phyloP scores from a whole-genome alignment of 2,329 filamentous ascomycete species.

The Sporothrix brunneoviolacea region DNA sequence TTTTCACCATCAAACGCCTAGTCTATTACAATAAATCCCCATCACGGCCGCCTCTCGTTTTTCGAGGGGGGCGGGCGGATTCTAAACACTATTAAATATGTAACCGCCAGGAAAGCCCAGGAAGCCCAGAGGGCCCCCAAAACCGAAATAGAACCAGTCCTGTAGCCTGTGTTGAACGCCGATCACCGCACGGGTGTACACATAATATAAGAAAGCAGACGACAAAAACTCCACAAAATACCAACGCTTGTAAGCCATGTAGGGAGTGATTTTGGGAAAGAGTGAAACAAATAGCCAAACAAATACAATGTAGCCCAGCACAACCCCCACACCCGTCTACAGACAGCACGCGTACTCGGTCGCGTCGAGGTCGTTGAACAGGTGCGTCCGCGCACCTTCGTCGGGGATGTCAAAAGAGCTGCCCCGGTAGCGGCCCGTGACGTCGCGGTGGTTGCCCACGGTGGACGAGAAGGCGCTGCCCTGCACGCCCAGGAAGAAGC shows the following conservation, averaged over 20 bases:
- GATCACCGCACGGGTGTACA: too few species aligned
- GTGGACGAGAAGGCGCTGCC: constrained; percentile 29
- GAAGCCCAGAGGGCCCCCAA: too few species aligned
- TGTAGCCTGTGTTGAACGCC: too few species aligned
- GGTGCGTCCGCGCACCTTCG: constrained; percentile 27
- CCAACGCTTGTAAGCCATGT: too few species aligned
- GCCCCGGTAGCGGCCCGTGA: constrained; percentile 29
- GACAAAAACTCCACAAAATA: not conserved
- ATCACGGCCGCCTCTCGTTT: too few species aligned
- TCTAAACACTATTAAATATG: too few species aligned
- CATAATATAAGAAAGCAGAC: not conserved
- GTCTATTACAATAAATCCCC: too few species aligned
- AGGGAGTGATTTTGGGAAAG: not conserved
- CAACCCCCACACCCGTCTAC: constrained; percentile 14
- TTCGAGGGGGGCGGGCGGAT: too few species aligned
- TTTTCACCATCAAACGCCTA: too few species aligned
- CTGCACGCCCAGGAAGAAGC: constrained; percentile 29
- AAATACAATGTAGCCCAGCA: too few species aligned
- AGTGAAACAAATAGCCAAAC: not conserved
- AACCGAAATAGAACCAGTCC: too few species aligned
- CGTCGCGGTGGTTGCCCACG: constrained; percentile 27
- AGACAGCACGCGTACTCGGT: constrained; percentile 28
- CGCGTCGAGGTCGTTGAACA: constrained; percentile 28
- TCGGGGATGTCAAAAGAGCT: constrained; percentile 24
- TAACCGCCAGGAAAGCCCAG: too few species aligned